A percentile compares a stretch with the other conserved stretches of the same genome.
Conservation (phyloP, 2,329 filamentous ascomycete genomes). For the Phialocephala sp. region DNA sequence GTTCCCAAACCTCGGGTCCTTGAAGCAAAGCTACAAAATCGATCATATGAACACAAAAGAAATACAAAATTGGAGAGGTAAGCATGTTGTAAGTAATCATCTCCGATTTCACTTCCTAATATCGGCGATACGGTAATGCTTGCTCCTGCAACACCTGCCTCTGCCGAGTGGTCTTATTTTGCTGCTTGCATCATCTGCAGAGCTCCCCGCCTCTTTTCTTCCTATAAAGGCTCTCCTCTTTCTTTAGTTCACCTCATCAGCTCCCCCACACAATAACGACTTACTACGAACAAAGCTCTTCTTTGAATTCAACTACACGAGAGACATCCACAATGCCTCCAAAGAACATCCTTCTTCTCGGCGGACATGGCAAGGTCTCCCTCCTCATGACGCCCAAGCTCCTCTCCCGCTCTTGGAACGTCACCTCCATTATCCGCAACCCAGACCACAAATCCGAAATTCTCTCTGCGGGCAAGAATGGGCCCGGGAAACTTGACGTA, state of each 20-base stretch:
- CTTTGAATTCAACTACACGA: background rate
- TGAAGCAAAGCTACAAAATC: background rate
- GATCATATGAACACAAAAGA: background rate
- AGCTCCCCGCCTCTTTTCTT: background rate
- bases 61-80: background rate
- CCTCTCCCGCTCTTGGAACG: slow-evolving; percentile 74
- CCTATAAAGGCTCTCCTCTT: background rate
- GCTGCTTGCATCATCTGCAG: slow-evolving; percentile 7
- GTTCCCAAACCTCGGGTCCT: background rate
- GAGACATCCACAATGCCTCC: slow-evolving; percentile 9
- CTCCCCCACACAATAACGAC: background rate
- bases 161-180: background rate
- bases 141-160: background rate
- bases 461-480: slow-evolving; percentile 53
- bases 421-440: slow-evolving; percentile 79
- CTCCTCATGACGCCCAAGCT: slow-evolving; percentile 78
- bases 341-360: slow-evolving; percentile 58
- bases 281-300: background rate
- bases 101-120: background rate
- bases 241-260: background rate
- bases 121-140: background rate
- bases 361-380: slow-evolving; percentile 82
- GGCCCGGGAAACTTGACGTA: slow-evolving; percentile 68
- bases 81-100: background rate
- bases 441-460: slow-evolving; percentile 70